These are phyloP conservation scores for Syzygium jambos DNA, from an alignment of 345 rosid species.

Conservation along the genomic window DNA sequence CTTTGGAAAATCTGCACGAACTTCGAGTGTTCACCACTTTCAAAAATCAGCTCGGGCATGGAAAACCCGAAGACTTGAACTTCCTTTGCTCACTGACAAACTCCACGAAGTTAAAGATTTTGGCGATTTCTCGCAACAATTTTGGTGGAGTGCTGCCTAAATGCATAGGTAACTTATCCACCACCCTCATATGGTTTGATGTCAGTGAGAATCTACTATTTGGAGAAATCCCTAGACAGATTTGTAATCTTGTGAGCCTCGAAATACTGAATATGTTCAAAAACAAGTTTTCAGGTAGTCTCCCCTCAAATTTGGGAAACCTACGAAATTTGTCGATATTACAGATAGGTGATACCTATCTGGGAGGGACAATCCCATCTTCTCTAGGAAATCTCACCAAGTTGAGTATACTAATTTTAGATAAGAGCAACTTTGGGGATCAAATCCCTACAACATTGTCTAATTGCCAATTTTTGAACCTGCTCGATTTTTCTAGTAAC, in stretches of 20 bases:
- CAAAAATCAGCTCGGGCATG: not conserved
- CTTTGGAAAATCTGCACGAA: not conserved
- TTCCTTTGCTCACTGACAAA: not conserved
- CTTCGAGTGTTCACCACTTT: not conserved
- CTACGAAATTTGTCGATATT: fast-evolving
- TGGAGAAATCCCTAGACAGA: not conserved
- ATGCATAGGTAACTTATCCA: not conserved
- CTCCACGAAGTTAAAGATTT: fast-evolving
- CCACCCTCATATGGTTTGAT: not conserved
- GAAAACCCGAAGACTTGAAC: not conserved
- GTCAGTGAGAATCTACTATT: fast-evolving
- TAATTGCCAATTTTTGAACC: not conserved
- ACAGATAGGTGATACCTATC: fast-evolving
- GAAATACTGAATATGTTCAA: fast-evolving
- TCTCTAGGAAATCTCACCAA: not conserved
- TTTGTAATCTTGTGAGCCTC: not conserved
- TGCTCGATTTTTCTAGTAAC: not conserved
- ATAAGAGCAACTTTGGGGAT: not conserved
- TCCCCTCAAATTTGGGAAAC: not conserved
- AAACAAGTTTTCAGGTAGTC: not conserved
- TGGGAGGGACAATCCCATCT: not conserved
- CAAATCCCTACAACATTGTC: not conserved
- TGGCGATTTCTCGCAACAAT: fast-evolving
- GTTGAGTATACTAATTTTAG: fast-evolving
- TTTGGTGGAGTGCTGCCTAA: not conserved